Evolutionary conservation across 2,329 filamentous ascomycete genomes (phyloP).

Genomic region (Fusarium ramigenum): DNA sequence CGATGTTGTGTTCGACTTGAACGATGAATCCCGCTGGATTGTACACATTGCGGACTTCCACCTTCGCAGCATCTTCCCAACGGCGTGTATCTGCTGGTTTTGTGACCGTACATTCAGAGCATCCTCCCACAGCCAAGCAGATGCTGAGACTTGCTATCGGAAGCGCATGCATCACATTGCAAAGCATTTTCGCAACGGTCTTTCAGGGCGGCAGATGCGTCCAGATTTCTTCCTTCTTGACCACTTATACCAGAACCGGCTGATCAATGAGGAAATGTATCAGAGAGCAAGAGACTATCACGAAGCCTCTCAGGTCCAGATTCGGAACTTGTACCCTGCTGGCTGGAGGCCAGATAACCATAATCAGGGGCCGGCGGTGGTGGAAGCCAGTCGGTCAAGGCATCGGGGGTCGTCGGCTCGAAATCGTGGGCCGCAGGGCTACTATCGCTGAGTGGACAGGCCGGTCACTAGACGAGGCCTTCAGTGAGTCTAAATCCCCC

Average conservation of each 20-base stretch:
- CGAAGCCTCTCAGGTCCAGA: constrained; percentile 36
- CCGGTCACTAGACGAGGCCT: neutral
- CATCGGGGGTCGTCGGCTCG: neutral
- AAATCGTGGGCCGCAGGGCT: neutral
- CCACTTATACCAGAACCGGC: constrained; percentile 45
- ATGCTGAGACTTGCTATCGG: constrained; percentile 44
- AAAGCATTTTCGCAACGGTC: constrained; percentile 51
- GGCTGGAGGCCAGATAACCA: constrained; percentile 19
- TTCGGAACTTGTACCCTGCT: constrained; percentile 16
- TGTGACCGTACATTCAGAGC: constrained; percentile 56
- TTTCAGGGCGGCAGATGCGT: constrained; percentile 39
- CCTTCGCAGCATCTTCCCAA: constrained; percentile 48
- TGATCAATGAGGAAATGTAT: constrained; percentile 45
- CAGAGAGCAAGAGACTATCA: constrained; percentile 24
- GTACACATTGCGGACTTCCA: constrained; percentile 55
- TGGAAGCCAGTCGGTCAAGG: constrained; percentile 14
- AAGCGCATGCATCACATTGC: constrained; percentile 61
- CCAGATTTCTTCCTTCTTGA: constrained; percentile 55
- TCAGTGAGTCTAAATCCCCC: neutral
- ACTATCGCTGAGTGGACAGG: neutral
- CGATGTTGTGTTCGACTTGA: constrained; percentile 47
- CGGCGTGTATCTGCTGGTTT: constrained; percentile 58
- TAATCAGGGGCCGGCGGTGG: neutral
- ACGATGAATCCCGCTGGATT: constrained; percentile 56
- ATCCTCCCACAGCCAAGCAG: neutral